A percentile compares a stretch with the other conserved stretches of the same genome.
Conservation (phyloP, 139 green algal genomes). For the Coelastrella sp. region DNA sequence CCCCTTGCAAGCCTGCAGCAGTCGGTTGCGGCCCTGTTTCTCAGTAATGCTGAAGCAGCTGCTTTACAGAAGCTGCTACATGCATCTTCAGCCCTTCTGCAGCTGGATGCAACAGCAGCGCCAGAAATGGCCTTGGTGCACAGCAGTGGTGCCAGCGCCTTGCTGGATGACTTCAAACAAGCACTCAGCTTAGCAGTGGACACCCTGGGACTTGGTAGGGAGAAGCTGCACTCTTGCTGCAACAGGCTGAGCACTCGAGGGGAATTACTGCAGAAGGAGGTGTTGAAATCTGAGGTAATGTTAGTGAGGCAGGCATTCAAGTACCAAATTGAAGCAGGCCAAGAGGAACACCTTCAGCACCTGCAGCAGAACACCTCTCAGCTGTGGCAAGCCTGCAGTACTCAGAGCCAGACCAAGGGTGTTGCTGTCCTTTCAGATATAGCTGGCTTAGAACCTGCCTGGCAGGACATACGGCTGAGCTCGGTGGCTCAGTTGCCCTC, state of each 20-base stretch:
- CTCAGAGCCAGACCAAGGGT: neutral
- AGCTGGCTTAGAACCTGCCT: neutral
- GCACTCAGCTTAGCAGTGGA: neutral
- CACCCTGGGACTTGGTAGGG: neutral
- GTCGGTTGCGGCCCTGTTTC: conserved; percentile 8
- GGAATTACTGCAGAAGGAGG: conserved; percentile 32
- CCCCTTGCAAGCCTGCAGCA: neutral
- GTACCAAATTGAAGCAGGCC: neutral
- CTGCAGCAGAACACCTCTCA: neutral
- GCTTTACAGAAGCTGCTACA: neutral
- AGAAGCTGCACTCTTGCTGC: conserved; percentile 22
- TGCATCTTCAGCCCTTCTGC: neutral
- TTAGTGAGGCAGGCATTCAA: conserved; percentile 13
- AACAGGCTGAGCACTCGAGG: neutral
- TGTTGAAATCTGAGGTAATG: conserved; percentile 36
- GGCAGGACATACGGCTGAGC: conserved; percentile 5
- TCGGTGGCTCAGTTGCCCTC: conserved; percentile 3
- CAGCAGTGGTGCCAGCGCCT: neutral
- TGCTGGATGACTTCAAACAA: neutral
- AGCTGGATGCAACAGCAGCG: conserved; percentile 12
- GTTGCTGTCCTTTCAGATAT: neutral
- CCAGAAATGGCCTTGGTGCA: neutral
- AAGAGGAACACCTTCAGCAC: conserved; percentile 18
- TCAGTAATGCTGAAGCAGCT: neutral
- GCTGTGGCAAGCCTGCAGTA: neutral